A percentile compares a stretch with the other conserved stretches of the same genome.
phyloP scores from a whole-genome alignment of 306 rosid species.

The Astragalus glycyphyllos region DNA sequence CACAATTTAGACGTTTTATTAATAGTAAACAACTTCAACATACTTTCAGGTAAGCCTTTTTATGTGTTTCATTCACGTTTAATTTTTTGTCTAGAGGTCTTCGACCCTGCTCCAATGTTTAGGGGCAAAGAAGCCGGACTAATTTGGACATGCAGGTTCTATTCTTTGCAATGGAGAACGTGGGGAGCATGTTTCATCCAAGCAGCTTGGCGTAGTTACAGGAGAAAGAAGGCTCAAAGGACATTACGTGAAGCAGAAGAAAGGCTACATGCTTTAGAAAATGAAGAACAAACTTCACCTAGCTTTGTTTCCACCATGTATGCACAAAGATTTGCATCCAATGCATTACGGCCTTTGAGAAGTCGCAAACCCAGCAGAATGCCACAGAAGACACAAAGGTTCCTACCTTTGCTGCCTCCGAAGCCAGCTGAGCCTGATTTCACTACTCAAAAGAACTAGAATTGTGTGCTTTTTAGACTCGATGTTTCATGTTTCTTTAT shows the following conservation, averaged over 20 bases:
- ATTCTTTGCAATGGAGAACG: slow-evolving; percentile 72
- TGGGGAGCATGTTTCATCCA: slow-evolving; percentile 81
- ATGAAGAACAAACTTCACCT: slow-evolving; percentile 43
- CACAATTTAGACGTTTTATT: slow-evolving; percentile 75
- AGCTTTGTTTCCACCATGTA: slow-evolving; percentile 45
- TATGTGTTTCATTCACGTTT: slow-evolving; percentile 20
- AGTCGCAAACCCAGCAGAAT: slow-evolving; percentile 28
- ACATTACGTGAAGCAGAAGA: slow-evolving; percentile 55
- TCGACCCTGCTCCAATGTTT: no score
- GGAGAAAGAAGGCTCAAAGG: slow-evolving; percentile 57
- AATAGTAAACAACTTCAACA: slow-evolving; percentile 70
- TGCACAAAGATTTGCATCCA: slow-evolving; percentile 49
- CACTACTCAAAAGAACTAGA: slow-evolving; percentile 36
- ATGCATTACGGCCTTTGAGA: slow-evolving; percentile 36
- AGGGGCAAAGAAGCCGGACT: no score
- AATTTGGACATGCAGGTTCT: slow-evolving; percentile 35
- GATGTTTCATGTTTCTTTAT: not conserved
- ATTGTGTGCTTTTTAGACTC: not conserved
- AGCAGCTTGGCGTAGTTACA: slow-evolving; percentile 71
- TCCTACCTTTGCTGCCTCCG: slow-evolving; percentile 43
- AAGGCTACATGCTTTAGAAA: slow-evolving; percentile 10
- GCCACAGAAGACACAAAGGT: slow-evolving; percentile 32
- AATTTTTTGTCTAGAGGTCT: no score
- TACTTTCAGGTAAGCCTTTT: slow-evolving; percentile 68
- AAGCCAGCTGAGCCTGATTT: slow-evolving; percentile 79